Base-by-base conservation (phyloP, 208 protist species). In the Acanthamoeba triangularis region DNA sequence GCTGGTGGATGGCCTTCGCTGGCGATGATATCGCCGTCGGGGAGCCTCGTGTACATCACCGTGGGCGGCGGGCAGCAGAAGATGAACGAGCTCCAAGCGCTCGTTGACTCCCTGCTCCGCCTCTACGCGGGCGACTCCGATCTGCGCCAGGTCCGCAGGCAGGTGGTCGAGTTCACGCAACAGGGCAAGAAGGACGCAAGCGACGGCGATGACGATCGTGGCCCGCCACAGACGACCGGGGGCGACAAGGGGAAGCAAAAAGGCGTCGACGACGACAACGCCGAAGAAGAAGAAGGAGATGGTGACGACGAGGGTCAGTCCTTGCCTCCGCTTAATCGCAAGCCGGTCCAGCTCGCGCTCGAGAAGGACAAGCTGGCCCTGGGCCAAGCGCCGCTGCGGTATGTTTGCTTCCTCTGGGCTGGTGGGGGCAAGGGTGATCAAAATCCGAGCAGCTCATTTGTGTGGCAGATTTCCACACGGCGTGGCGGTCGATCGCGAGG, bases 281-380 rank as follows among this genome's bases (percentile, higher is more conserved):
- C 52, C 7, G 28, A 69, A 3, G 61, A 35, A 28, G 61, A 69
- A 28, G 61, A 59, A 7, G 16, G 16, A 7, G 52, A 59, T 16
- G 52, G 16, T 16, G 52, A 30, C 28, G n/a, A 69, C 33, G 61
- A 30, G 0, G 28, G 28, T 16, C 61, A 69, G 61, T 5, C 56
- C 6, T 35, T 69, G 61, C 61, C 20, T 14, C 28, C 61, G n/a
- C 61, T 69, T 28, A 69, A 69, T 30, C 3, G 61, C 61, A 69
- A 30, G 28, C 61, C 61, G 61, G 28, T 69, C 61, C 61, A 33
- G 28, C 61, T 69, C 28, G 28, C n/a, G 61, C 61, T 69, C 25
- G 61, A 69, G 61, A 69, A 69, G 61, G 61, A 69, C 61, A 69
- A 69, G 61, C 61, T 69, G 61, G 61, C 61, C 61, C 28, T 69